Evolutionary conservation across 2,329 filamentous ascomycete species (phyloP).

Genomic region (Colletotrichum sp.): DNA sequence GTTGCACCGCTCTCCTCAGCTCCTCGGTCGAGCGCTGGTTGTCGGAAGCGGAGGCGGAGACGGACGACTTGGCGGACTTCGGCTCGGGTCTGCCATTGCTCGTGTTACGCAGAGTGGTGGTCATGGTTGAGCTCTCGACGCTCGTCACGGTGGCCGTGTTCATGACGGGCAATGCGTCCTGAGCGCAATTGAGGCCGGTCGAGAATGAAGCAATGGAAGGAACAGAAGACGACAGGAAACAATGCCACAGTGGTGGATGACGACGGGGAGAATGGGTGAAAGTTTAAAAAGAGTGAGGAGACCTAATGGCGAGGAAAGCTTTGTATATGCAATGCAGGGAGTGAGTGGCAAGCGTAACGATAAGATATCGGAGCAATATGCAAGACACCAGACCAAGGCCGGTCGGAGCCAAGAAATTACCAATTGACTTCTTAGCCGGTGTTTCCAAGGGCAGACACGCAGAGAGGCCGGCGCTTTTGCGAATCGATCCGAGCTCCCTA

Average conservation of each 20-base stretch:
- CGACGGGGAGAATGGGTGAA: neutral
- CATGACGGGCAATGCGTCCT: constrained; percentile 31
- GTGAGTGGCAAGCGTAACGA: constrained; percentile 17
- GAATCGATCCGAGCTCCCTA: constrained; percentile 2
- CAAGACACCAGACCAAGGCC: neutral
- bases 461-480: neutral
- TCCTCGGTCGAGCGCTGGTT: constrained; percentile 27
- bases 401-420: neutral
- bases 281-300: constrained; percentile 10
- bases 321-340: constrained; percentile 22
- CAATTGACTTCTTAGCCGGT: constrained; percentile 10
- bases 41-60: constrained; percentile 5
- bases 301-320: neutral
- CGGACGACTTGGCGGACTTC: constrained; percentile 11
- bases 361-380: constrained; percentile 21
- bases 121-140: constrained; percentile 17
- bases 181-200: neutral
- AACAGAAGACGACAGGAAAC: neutral
- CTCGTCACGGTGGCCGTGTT: constrained; percentile 44
- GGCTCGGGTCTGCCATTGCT: constrained; percentile 21
- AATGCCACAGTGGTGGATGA: neutral
- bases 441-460: constrained; percentile 11
- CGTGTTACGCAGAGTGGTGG: constrained; percentile 8
- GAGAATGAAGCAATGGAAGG: neutral
- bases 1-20: constrained; percentile 45